Conservation (phyloP, 106 monocot genomes). For the Gastrodia elata region DNA sequence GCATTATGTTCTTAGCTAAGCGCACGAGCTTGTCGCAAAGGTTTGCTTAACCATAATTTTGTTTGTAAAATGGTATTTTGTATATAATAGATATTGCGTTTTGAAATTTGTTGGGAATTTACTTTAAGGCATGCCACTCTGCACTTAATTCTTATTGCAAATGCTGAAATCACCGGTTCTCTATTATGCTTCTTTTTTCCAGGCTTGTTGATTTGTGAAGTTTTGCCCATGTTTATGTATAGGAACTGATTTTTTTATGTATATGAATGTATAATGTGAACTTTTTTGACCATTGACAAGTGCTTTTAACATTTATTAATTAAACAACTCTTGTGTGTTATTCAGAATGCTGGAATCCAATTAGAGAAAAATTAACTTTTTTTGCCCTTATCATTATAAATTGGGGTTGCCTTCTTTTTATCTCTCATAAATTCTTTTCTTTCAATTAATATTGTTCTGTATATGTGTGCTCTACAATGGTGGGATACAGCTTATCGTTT, state of each 20-base stretch:
- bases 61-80: neutral
- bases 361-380: constrained; percentile 1
- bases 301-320: neutral
- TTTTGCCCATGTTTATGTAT: neutral
- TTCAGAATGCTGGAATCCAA: neutral
- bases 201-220: neutral
- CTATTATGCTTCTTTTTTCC: neutral
- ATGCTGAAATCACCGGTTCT: neutral
- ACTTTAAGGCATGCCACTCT: neutral
- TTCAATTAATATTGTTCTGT: neutral
- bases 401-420: neutral
- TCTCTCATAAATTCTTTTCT: neutral
- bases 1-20: neutral
- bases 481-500: neutral
- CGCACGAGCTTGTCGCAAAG: neutral
- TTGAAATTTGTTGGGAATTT: neutral
- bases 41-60: neutral
- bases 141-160: neutral
- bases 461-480: neutral
- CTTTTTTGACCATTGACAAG: neutral
- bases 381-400: neutral
- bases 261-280: neutral
- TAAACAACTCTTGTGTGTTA: neutral
- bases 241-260: neutral
- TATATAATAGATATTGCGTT: neutral